Base-by-base conservation (phyloP, 2,329 filamentous ascomycete species). In the Aspergillus aculeatinus region DNA sequence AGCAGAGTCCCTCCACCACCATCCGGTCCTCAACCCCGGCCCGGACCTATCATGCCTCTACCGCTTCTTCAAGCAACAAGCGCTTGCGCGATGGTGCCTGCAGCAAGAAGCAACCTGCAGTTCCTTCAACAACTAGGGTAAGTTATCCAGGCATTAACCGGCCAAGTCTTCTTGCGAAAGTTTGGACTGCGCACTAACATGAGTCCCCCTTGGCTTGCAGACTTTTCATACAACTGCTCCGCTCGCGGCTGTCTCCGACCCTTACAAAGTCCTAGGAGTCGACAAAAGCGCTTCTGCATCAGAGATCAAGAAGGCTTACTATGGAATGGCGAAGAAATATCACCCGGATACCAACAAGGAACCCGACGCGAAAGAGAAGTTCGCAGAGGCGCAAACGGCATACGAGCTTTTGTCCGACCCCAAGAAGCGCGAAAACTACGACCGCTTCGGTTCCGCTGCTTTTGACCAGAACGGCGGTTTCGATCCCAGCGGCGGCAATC, bases 341-440 rank as follows among this genome's bases (percentile, higher is more conserved):
- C 95, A 99, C 71, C 95, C 95, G 9, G 95, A 99, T 75, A 98
- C 95, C 39, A 99, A 98, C 82, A 98, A 98, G 76, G 95, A 98
- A 68, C 77, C 91, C 2, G 84, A 82, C n/a, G 93, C 95, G 39
- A 98, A 98, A 75, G 95, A 98, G 70, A 94, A 90, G 70, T 99
- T 99, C 71, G 85, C 89, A 64, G 94, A 97, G 68, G 91, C 96
- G 57, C 95, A 99, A 76, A 86, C 90, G 33, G 92, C 95, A 25
- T 99, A 99, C 78, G 95, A 99, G 76, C 83, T 97, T 48, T 82
- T 99, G 7, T 96, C 92, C 51, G 95, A 99, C 73, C 84, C 93
- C 4, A 89, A 96, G 77, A 99, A 98, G 84, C 91, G 89, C 74
- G 89, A 96, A 72, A 90, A 93, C 60, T 99, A 87, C 73, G 95